These are phyloP conservation scores for Ettlia oleoabundans DNA, from an alignment of 139 green algal species.

Conservation along the genomic window DNA sequence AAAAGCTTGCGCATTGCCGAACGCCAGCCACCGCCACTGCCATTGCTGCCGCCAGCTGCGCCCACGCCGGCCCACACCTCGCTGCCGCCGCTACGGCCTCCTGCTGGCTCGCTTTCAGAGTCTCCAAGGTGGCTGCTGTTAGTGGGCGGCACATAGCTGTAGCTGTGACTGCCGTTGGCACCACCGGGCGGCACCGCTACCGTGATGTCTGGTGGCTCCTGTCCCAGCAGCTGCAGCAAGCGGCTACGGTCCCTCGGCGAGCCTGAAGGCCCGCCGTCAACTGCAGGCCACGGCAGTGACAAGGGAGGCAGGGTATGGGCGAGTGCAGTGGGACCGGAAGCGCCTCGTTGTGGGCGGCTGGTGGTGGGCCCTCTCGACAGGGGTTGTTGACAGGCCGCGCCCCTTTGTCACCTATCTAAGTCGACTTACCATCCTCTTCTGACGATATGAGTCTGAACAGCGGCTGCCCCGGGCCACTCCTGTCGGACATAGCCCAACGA, in stretches of 20 bases:
- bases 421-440: constrained; percentile 23
- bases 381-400: no score
- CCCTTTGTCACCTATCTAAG: background rate
- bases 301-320: background rate
- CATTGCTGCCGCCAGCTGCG: background rate
- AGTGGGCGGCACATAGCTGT: background rate
- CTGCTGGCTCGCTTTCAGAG: background rate
- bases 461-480: background rate
- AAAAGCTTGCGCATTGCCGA: constrained; percentile 21
- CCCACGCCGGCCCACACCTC: background rate
- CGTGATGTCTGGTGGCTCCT: constrained; percentile 1
- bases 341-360: no score
- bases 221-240: background rate
- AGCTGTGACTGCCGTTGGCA: constrained; percentile 7
- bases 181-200: background rate
- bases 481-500: background rate
- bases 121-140: constrained; percentile 29
- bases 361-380: no score
- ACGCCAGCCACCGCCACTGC: constrained; percentile 18
- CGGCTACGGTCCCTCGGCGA: background rate
- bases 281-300: no score
- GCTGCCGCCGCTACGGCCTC: background rate
- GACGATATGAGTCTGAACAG: constrained; percentile 18
- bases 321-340: background rate
- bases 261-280: background rate